Percentiles rank a stretch among this genome's conserved stretches.
phyloP scores from a whole-genome alignment of 2,329 filamentous ascomycete genomes.

The Aspergillus novoparasiticus region DNA sequence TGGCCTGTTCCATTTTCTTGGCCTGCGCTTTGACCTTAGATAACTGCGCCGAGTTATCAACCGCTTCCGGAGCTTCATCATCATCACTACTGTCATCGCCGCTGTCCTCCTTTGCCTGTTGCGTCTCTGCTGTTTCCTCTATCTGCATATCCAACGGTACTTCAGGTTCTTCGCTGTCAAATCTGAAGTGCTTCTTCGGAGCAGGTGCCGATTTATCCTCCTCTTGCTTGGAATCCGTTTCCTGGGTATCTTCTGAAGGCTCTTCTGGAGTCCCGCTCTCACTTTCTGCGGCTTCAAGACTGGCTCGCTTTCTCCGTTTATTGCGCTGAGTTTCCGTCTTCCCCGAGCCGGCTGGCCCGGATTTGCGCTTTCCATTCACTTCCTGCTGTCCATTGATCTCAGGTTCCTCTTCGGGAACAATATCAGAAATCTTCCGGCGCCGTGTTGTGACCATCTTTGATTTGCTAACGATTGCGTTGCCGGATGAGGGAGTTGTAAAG shows the following conservation, averaged over 20 bases:
- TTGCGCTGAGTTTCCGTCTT: slow-evolving; percentile 30
- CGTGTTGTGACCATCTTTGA: slow-evolving; percentile 40
- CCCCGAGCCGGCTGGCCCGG: slow-evolving; percentile 21
- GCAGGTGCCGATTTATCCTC: slow-evolving; percentile 18
- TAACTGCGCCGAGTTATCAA: slow-evolving; percentile 44
- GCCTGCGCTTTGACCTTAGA: slow-evolving; percentile 40
- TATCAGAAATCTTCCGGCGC: slow-evolving; percentile 26
- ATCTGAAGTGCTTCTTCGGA: slow-evolving; percentile 38
- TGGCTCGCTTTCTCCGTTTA: slow-evolving; percentile 39
- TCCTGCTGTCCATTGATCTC: slow-evolving; percentile 4
- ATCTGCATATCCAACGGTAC: slow-evolving; percentile 21
- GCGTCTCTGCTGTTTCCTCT: slow-evolving; percentile 24
- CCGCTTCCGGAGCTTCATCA: slow-evolving; percentile 46
- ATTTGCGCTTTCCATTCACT: slow-evolving; percentile 32
- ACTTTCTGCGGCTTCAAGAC: slow-evolving; percentile 22
- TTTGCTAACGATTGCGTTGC: slow-evolving; percentile 16
- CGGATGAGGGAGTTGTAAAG: slow-evolving; percentile 15
- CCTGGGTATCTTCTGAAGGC: background rate
- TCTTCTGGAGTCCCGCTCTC: slow-evolving; percentile 13
- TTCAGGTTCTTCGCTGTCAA: slow-evolving; percentile 45
- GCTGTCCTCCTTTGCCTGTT: slow-evolving; percentile 31
- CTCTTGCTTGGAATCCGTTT: slow-evolving; percentile 5
- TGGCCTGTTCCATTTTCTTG: slow-evolving; percentile 41
- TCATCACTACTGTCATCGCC: slow-evolving; percentile 30
- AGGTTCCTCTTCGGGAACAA: slow-evolving; percentile 17